Evolutionary conservation across 352 stramenopile species (phyloP), one percentile per base, ranked within the genome.

Genomic region (Globisporangium solare): DNA sequence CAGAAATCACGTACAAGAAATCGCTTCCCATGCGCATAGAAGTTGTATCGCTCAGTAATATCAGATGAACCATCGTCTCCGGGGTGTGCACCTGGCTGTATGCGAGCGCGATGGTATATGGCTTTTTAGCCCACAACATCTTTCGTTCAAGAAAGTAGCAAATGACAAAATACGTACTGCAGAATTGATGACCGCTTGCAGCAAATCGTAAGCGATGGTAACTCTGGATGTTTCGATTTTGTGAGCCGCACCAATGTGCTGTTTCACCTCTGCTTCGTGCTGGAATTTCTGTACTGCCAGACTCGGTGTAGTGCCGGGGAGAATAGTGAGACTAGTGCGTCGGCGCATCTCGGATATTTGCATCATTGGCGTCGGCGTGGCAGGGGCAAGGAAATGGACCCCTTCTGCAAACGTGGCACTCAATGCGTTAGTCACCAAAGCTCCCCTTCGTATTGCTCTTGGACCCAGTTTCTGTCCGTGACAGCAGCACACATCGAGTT

Each of bases 21-120:
- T 21, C 71, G 71, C 35, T 82, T 83, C 6, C 75, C 69, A 18
- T 86, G 75, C 4, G 48, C 78, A 24, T 75, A 88, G 52, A 86
- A 86, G 43, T 88, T 88, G 64, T 88, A 68, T 20, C 61, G 22
- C 50, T 68, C 56, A 15, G 24, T 56, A 18, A 68, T 60, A 4
- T 68, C 51, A 18, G 39, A 20, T 24, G 61, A 66, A 5, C 56
- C 61, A 27, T 68, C 57, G 27, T 68, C 61, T 2, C 46, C 57
- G 14, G 56, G 47, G 24, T 68, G 66, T 12, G 39, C 35, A 6
- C 56, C 57, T 48, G 51, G 56, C 61, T 68, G 47, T 27, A 5
- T 27, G 24, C 24, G 24, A 27, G 24, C 24, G 24, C 24, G 24
- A 27, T 27, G 5, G 24, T 27, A 5, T 27, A 27, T 27, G 24